Evolutionary conservation across 2,329 filamentous ascomycete genomes (phyloP).

Genomic region (Tolypocladium inflatum): DNA sequence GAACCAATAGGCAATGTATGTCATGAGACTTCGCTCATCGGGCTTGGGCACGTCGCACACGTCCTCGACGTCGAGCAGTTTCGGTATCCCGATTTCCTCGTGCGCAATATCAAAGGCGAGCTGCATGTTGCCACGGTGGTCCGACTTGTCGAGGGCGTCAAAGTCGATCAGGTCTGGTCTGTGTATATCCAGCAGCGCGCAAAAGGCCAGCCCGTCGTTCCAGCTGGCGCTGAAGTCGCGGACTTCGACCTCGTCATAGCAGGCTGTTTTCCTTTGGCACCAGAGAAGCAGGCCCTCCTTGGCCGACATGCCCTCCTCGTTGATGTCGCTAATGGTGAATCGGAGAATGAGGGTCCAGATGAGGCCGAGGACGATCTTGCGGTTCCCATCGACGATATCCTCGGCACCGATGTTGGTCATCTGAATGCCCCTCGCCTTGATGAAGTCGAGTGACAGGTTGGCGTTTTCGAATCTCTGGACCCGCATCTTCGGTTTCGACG

Average conservation of each 20-base stretch:
- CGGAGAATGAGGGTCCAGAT: constrained; percentile 98
- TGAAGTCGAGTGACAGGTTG: constrained; percentile 88
- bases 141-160: constrained; percentile 84
- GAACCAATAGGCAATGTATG: constrained; percentile 99
- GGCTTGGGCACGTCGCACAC: constrained; percentile 94
- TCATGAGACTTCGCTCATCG: constrained; percentile 96
- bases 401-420: constrained; percentile 98
- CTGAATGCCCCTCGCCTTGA: constrained; percentile 83
- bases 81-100: constrained; percentile 94
- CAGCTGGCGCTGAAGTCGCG: constrained; percentile 91
- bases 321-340: constrained; percentile 98
- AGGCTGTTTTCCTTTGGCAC: constrained; percentile 98
- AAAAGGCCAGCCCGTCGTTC: constrained; percentile 97
- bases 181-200: constrained; percentile 92
- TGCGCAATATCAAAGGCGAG: constrained; percentile 92
- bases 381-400: constrained; percentile 95
- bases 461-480: constrained; percentile 98
- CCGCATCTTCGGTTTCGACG: constrained; percentile 87
- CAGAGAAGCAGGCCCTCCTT: constrained; percentile 92
- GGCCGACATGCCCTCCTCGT: constrained; percentile 92
- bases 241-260: constrained; percentile 94
- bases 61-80: constrained; percentile 92
- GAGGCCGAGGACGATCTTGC: constrained; percentile 91
- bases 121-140: constrained; percentile 96
- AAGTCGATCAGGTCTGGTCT: constrained; percentile 95